Conservation (phyloP, 257 asterid species). For the Solanum tarijense region DNA sequence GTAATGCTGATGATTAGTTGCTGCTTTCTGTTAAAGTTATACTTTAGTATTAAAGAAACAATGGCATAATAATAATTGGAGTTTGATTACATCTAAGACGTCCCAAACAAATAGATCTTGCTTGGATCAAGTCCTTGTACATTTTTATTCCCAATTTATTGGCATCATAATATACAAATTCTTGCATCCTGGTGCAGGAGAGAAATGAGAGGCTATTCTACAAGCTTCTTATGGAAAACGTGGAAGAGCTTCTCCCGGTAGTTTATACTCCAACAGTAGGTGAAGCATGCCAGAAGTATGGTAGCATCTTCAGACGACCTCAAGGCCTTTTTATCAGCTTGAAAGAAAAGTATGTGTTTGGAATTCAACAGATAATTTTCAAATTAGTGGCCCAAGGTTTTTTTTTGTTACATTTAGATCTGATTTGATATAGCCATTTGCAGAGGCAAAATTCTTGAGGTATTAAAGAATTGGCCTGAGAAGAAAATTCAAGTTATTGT, state of each 20-base stretch:
- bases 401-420: neutral
- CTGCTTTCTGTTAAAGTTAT: neutral
- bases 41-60: neutral
- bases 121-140: neutral
- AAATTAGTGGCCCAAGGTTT: neutral
- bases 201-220: conserved; percentile 83
- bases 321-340: conserved; percentile 98
- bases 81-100: neutral
- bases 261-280: conserved; percentile 99
- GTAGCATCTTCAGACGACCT: conserved; percentile 89
- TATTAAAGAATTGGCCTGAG: conserved; percentile 94
- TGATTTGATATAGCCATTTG: conserved; percentile 8
- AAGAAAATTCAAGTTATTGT: conserved; percentile 92
- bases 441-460: conserved; percentile 96
- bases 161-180: neutral
- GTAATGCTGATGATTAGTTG: neutral
- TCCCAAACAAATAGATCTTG: neutral
- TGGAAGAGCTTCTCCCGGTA: conserved; percentile 94
- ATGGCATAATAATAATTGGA: neutral
- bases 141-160: neutral
- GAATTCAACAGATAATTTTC: neutral
- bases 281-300: conserved; percentile 97
- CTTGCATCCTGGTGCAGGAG: conserved; percentile 39
- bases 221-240: conserved; percentile 88
- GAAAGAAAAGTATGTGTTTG: conserved; percentile 64